Evolutionary conservation across 2,329 filamentous ascomycete species (phyloP).

Genomic region (Sporothrix variecibatus): DNA sequence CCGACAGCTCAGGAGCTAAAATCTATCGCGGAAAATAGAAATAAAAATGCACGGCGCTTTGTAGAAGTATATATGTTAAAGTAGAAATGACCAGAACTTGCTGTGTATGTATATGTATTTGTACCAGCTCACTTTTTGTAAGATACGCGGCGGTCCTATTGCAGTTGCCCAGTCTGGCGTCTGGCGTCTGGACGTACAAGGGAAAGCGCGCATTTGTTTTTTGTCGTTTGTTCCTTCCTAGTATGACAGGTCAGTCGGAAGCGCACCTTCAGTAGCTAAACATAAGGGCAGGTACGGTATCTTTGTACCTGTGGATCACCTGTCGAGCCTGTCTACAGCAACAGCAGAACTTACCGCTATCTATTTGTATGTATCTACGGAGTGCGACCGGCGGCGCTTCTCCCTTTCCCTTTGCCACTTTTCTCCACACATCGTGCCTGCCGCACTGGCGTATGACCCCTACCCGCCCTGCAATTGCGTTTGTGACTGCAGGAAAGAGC

Average conservation of each 20-base stretch:
- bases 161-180: background rate
- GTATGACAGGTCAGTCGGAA: background rate
- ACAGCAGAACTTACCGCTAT: background rate
- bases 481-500: background rate
- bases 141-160: background rate
- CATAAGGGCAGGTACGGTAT: background rate
- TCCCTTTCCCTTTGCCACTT: background rate
- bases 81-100: background rate
- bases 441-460: background rate
- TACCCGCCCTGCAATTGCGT: background rate
- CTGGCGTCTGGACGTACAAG: background rate
- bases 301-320: background rate
- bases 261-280: background rate
- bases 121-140: background rate
- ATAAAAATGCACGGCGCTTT: background rate
- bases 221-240: background rate
- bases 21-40: background rate
- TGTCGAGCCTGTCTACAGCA: background rate
- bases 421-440: constrained; percentile 2
- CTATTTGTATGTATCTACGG: background rate
- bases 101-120: background rate
- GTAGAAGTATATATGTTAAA: background rate
- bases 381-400: background rate
- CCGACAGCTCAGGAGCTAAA: background rate
- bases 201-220: background rate